Conservation (phyloP, 2,329 filamentous ascomycete genomes). For the Paraconiothyrium sp. region DNA sequence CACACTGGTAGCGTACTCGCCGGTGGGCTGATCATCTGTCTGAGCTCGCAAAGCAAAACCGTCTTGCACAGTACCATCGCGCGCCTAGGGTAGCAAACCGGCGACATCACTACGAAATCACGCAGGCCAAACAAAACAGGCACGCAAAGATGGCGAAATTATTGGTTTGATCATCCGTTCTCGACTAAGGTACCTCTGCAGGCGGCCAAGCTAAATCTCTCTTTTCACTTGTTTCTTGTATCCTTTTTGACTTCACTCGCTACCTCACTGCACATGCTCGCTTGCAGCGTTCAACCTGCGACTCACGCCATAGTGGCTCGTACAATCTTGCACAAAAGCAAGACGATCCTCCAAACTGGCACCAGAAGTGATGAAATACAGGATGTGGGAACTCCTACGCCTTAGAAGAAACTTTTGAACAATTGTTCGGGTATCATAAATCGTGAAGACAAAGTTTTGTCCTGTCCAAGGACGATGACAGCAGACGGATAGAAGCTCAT, state of each 20-base stretch:
- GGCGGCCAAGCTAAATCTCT: neutral
- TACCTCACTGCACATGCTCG: neutral
- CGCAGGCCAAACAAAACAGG: neutral
- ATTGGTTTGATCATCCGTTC: neutral
- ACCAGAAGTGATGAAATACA: neutral
- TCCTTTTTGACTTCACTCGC: neutral
- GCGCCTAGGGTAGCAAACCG: no score
- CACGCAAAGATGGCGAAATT: neutral
- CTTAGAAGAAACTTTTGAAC: constrained; percentile 11
- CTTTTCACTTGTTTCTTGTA: neutral
- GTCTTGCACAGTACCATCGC: no score
- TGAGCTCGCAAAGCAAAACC: no score
- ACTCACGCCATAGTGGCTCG: neutral
- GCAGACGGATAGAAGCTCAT: neutral
- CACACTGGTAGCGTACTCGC: no score
- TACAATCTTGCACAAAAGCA: neutral
- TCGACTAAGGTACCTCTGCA: constrained; percentile 6
- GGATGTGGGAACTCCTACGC: neutral
- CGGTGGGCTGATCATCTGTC: no score
- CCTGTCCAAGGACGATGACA: neutral
- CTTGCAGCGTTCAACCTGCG: no score
- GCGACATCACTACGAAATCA: neutral
- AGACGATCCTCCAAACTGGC: neutral
- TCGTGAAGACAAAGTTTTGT: neutral
- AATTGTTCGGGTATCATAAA: constrained; percentile 15